phyloP scores from a whole-genome alignment of 352 stramenopile genomes.

The Phytophthora podocarpi region DNA sequence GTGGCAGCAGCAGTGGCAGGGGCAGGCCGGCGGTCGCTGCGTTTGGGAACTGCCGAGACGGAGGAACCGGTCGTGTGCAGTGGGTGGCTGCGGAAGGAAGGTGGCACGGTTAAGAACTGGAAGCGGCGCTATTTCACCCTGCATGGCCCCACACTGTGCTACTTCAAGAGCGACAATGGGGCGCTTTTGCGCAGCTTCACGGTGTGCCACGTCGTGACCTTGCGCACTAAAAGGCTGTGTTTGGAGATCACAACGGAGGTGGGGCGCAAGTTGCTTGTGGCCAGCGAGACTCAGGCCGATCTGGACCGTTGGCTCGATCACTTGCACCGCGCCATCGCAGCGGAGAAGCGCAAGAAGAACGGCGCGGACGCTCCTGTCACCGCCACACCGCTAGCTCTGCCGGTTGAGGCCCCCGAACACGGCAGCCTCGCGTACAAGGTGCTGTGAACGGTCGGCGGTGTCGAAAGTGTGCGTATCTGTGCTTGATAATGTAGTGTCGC shows the following conservation, averaged over 20 bases:
- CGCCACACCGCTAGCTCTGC: slow-evolving; percentile 11
- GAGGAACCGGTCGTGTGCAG: slow-evolving; percentile 65
- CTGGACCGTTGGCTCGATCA: slow-evolving; percentile 71
- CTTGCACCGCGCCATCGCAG: slow-evolving; percentile 56
- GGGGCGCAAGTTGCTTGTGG: slow-evolving; percentile 73
- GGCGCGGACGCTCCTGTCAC: neutral
- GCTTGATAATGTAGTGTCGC: neutral
- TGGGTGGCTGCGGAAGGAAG: slow-evolving; percentile 83
- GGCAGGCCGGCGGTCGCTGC: slow-evolving; percentile 25
- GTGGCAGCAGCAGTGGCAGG: slow-evolving; percentile 33
- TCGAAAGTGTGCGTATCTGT: neutral
- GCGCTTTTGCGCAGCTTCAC: slow-evolving; percentile 66
- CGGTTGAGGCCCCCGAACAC: slow-evolving; percentile 1
- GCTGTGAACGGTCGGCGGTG: slow-evolving; percentile 11
- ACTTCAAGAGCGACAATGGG: slow-evolving; percentile 86
- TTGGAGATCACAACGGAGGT: slow-evolving; percentile 79
- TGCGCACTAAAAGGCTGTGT: slow-evolving; percentile 71
- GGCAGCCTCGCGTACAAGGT: slow-evolving; percentile 33
- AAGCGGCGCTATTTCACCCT: slow-evolving; percentile 86
- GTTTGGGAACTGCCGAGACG: slow-evolving; percentile 26
- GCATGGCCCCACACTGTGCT: slow-evolving; percentile 74
- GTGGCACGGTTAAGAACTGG: slow-evolving; percentile 83
- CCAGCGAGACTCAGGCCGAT: slow-evolving; percentile 72
- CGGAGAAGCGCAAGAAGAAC: slow-evolving; percentile 52
- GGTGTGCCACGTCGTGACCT: slow-evolving; percentile 70